Percentiles rank a stretch among this genome's conserved stretches.
phyloP scores from a whole-genome alignment of 148 eudicot genomes.

The Agrostemma githago region DNA sequence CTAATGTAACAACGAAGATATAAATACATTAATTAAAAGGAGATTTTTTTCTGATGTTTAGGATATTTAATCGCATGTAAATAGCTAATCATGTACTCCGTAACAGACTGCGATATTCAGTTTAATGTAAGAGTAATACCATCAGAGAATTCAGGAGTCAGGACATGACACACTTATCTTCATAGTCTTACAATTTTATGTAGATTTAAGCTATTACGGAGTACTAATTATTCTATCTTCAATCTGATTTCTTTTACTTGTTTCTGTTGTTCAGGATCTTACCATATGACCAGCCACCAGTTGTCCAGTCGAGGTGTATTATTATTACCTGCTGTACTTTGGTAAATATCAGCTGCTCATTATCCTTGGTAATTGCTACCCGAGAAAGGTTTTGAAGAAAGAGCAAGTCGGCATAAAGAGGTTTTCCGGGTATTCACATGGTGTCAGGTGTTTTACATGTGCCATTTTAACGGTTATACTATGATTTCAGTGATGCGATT shows the following conservation, averaged over 20 bases:
- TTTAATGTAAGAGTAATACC: neutral
- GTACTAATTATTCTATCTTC: neutral
- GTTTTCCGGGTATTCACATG: neutral
- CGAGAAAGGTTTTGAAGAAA: neutral
- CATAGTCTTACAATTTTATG: neutral
- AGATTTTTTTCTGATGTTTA: neutral
- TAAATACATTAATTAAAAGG: neutral
- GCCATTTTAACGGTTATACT: neutral
- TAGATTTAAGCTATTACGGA: neutral
- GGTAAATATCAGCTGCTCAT: neutral
- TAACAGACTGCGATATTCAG: neutral
- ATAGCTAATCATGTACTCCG: neutral
- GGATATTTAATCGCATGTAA: neutral
- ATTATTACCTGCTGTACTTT: neutral
- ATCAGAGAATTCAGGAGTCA: neutral
- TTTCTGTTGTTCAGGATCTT: conserved; percentile 5
- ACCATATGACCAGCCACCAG: neutral
- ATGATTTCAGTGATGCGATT: neutral
- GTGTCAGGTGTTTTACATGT: neutral
- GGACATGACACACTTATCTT: no score
- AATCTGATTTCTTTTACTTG: neutral
- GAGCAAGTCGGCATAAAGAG: neutral
- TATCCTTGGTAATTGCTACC: neutral
- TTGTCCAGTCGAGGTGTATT: no score
- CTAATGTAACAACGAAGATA: neutral